Evolutionary conservation across 257 asterid genomes (phyloP).

Genomic region (Orobanche coerulescens): DNA sequence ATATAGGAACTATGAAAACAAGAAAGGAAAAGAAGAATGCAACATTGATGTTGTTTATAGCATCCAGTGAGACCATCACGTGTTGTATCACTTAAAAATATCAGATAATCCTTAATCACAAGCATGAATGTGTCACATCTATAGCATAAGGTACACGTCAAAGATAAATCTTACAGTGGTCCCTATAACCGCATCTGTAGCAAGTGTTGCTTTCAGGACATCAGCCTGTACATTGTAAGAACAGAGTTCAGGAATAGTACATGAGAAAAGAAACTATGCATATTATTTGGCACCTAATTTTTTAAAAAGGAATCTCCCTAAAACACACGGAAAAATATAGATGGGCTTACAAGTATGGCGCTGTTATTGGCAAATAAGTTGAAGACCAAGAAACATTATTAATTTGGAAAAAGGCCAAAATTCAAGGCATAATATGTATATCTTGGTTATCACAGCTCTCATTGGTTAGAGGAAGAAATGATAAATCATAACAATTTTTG

Average conservation of each 20-base stretch:
- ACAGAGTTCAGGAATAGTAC: slow-evolving; percentile 1
- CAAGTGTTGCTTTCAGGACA: slow-evolving; percentile 93
- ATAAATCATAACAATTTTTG: background rate
- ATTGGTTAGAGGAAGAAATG: slow-evolving; percentile 3
- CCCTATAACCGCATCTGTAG: slow-evolving; percentile 88
- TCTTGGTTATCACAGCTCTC: background rate
- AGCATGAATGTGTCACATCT: background rate
- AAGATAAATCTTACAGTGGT: slow-evolving; percentile 45
- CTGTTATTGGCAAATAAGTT: background rate
- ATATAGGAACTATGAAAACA: background rate
- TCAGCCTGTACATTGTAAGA: slow-evolving; percentile 42
- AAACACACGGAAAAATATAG: slow-evolving; percentile 7
- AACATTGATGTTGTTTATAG: background rate
- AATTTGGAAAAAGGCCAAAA: background rate
- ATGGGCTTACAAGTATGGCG: background rate
- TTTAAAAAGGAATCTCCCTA: background rate
- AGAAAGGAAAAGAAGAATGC: background rate
- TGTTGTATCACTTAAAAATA: background rate
- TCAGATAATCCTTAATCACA: background rate
- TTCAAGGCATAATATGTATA: background rate
- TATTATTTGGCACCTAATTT: background rate
- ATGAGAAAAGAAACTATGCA: background rate
- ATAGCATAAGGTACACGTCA: background rate
- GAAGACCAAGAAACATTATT: background rate
- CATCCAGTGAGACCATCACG: background rate